A percentile compares a stretch with the other conserved stretches of the same genome.
Conservation (phyloP, 176 grass and related monocot genomes). For the Oryza coarctata region DNA sequence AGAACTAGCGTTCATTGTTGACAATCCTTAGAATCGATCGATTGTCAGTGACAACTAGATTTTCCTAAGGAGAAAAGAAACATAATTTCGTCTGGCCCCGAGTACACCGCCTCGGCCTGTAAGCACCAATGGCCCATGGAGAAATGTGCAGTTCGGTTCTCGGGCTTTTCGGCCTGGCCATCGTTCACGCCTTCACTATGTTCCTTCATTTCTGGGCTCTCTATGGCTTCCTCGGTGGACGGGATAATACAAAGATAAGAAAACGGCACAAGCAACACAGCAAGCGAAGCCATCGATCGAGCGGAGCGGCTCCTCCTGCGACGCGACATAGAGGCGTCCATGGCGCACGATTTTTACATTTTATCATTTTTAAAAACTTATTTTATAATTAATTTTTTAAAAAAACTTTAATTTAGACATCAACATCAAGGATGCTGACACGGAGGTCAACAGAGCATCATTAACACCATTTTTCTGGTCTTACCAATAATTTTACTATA, state of each 20-base stretch:
- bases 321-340: conserved; percentile 24
- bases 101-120: not conserved
- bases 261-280: not conserved
- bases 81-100: not conserved
- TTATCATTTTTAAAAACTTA: too few species aligned
- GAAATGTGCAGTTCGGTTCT: not conserved
- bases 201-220: not conserved
- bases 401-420: too few species aligned
- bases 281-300: not conserved
- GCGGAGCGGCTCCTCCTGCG: conserved; percentile 12
- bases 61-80: too few species aligned
- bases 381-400: too few species aligned
- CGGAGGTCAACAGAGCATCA: too few species aligned
- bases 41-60: too few species aligned
- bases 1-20: too few species aligned
- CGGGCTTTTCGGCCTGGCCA: not conserved
- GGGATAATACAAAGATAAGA: not conserved
- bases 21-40: too few species aligned
- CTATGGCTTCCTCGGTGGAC: not conserved
- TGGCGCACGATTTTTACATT: too few species aligned
- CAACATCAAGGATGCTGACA: too few species aligned
- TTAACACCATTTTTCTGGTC: too few species aligned
- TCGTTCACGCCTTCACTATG: not conserved
- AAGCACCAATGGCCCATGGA: not conserved
- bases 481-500: too few species aligned